These are phyloP conservation scores for Parachlorella kessleri DNA, from an alignment of 139 green algal species.

Conservation along the genomic window DNA sequence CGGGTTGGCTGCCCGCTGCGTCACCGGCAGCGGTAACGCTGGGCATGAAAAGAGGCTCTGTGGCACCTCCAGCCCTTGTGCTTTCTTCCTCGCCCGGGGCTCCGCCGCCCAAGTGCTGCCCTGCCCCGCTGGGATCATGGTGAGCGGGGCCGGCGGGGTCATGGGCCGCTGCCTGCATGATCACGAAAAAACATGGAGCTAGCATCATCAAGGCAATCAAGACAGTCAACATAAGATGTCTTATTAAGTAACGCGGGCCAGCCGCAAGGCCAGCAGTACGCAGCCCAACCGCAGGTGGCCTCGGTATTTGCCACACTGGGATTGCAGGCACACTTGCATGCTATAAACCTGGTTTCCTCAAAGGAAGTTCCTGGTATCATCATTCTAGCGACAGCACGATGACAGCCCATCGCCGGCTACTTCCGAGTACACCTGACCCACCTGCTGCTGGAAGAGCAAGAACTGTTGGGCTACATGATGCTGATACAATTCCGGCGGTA, in stretches of 20 bases:
- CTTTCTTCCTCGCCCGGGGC: neutral
- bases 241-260: too few species aligned
- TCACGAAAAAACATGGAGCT: too few species aligned
- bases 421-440: neutral
- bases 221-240: too few species aligned
- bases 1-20: constrained; percentile 1
- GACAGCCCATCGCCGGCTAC: neutral
- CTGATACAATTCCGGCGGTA: neutral
- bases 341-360: too few species aligned
- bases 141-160: neutral
- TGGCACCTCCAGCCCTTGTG: neutral
- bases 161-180: neutral
- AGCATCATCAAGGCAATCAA: too few species aligned
- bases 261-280: too few species aligned
- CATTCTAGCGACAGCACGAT: too few species aligned
- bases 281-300: too few species aligned
- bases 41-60: neutral
- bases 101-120: neutral
- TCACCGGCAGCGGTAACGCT: neutral
- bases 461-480: neutral
- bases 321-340: too few species aligned
- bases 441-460: neutral
- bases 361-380: too few species aligned
- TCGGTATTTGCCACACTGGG: too few species aligned
- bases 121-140: neutral